Base-by-base conservation (phyloP, 345 rosid genomes). In the Zanthoxylum bungeanum region DNA sequence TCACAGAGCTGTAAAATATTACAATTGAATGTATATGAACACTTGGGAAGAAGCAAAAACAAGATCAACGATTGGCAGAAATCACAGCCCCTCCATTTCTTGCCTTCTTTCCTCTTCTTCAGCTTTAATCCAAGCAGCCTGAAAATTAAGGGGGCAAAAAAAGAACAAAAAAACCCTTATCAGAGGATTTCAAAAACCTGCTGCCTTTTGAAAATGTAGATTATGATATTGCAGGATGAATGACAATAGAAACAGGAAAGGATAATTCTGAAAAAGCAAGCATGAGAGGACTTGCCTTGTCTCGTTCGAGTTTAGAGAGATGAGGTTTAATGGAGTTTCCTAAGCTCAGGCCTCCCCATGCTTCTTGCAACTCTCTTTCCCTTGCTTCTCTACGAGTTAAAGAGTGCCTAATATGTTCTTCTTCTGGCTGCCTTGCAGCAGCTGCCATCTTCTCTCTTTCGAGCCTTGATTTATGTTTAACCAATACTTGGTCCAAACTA, bases 71-170 rank as follows among this genome's bases (percentile, higher is more conserved):
- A n/a, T n/a, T n/a, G n/a, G n/a, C n/a, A n/a, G n/a, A n/a, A n/a
- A n/a, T 27, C 37, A 70, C 57, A 70, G 0, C 36, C 52, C 61
- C 67, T 56, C 47, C 78, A 47, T 17, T 7, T 81, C 80, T 58
- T 56, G 81, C 75, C 64, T 89, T 68, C 80, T 85, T 76, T 88
- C 97, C 69, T 92, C 94, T 72, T 91, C 93, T 75, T 95, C 97
- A 55, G 96, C 98, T 74, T 87, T 86, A 57, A 82, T 88, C 99
- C 98, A 91, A 47, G 91, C 92, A 70, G 90, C 96, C 97, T 95
- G 75, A 58, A 74, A 62, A 64, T 12, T 25, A 72, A 72, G 58
- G 67, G 56, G 55, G 16, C 76, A 71, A 40, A 52, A 73, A 47
- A 21, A 68, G 24, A 28, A 65, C 31, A 21, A 60, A 16, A 25